Base-by-base conservation (phyloP, 495 filamentous ascomycete species). In the Penicillium dipodomyicola region DNA sequence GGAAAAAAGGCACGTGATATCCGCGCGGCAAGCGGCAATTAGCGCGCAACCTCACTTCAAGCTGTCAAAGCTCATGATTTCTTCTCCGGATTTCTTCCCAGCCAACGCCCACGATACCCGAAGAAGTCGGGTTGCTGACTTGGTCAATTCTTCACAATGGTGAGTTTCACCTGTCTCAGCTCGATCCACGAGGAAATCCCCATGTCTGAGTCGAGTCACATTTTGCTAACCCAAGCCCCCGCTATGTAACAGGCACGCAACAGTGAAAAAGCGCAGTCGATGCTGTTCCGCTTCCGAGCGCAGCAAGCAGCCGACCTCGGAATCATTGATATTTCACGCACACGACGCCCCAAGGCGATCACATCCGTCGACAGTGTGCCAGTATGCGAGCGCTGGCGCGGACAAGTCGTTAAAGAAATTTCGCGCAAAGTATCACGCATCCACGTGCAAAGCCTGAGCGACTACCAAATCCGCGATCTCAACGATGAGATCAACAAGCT, bases 401-500 rank as follows among this genome's bases (percentile, higher is more conserved):
- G 92, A 45, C 95, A 97, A 65, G 92, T 96, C 32, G 87, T 98
- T 44, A 96, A 96, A 69, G 94, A 98, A 67, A 90, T 98, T 69
- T 94, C 89, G 54, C 91, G 94, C 70, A 97, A 97, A 72, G 90
- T 97, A 20, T 87, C 90, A 45, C 88, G 90, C 64, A 97, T 98
- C 77, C 94, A 97, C 70, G 95, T 97, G 61, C 72, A 79, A 7
- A 86, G 86, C 29, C 81, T 97, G 14, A 89, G 85, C 73, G 94
- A 98, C 78, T 97, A 86, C 77, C 94, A 97, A 77, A 92, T 98
- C 74, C 87, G 94, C 56, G 94, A 98, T 72, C 80, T 98, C 62
- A 98, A 98, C 74, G 94, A 98, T 73, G 95, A 98, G 76, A 96
- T 98, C 80, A 98, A 98, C 77, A 96, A 96, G 74, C 83, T 95